These are phyloP conservation scores for Encephalitozoon cuniculi DNA, from an alignment of 371 early-diverging fungal genomes.

Conservation along the genomic window DNA sequence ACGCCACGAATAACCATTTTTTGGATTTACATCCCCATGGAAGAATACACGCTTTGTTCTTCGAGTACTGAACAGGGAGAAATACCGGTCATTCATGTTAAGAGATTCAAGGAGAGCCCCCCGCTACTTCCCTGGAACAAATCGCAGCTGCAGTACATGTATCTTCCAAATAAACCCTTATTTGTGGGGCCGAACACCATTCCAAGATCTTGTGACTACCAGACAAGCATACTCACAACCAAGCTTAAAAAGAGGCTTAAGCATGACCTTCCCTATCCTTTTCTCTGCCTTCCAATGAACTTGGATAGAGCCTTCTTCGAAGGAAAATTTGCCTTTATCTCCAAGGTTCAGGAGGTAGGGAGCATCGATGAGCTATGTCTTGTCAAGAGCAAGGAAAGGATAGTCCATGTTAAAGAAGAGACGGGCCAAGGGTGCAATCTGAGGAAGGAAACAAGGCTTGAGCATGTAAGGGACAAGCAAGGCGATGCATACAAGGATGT, in stretches of 20 bases:
- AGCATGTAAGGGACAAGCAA: slow-evolving; percentile 11
- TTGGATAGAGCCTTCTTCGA: slow-evolving; percentile 38
- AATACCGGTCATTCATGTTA: slow-evolving; percentile 13
- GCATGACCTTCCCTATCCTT: slow-evolving; percentile 21
- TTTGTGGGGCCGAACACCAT: slow-evolving; percentile 43
- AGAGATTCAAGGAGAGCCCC: background rate
- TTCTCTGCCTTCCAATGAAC: slow-evolving; percentile 15
- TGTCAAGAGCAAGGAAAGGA: background rate
- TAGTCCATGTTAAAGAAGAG: background rate
- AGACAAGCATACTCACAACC: background rate
- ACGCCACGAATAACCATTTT: background rate
- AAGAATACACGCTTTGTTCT: slow-evolving; percentile 31
- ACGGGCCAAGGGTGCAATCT: background rate
- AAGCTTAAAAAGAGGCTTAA: slow-evolving; percentile 48
- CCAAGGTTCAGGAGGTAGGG: background rate
- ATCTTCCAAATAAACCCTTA: slow-evolving; percentile 10
- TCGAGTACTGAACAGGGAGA: slow-evolving; percentile 46
- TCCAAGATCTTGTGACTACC: slow-evolving; percentile 39
- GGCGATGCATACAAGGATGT: background rate
- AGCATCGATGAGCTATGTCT: background rate
- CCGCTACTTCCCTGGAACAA: slow-evolving; percentile 26
- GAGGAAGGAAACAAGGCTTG: background rate
- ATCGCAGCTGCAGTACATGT: slow-evolving; percentile 28
- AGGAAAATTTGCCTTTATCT: slow-evolving; percentile 1
- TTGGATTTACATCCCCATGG: slow-evolving; percentile 13